Evolutionary conservation across 2,329 filamentous ascomycete species (phyloP).

Genomic region (Cordyceps militaris): DNA sequence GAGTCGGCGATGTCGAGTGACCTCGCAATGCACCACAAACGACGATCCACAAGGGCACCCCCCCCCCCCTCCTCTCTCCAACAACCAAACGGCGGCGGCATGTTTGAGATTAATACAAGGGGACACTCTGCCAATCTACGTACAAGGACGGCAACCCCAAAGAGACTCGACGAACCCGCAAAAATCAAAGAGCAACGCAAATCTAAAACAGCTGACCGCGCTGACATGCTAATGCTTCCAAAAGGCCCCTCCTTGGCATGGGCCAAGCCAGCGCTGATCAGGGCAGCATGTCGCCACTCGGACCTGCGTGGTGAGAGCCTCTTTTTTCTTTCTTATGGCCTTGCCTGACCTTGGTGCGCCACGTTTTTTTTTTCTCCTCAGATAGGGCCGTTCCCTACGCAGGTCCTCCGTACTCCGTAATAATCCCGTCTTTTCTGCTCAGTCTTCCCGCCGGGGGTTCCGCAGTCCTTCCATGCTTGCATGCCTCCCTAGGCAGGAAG

Average conservation of each 20-base stretch:
- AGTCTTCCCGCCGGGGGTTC: background rate
- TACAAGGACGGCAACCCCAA: too few relatives aligned
- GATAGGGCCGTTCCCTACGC: background rate
- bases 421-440: background rate
- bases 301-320: background rate
- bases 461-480: background rate
- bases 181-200: background rate
- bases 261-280: background rate
- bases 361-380: background rate
- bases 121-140: background rate
- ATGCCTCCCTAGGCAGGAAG: too few relatives aligned
- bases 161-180: too few relatives aligned
- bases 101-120: conserved; percentile 11
- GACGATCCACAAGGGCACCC: background rate
- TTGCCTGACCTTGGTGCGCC: background rate
- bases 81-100: background rate
- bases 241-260: background rate
- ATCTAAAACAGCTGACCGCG: background rate
- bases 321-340: background rate
- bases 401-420: too few relatives aligned
- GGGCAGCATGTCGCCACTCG: background rate
- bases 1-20: background rate
- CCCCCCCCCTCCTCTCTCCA: too few relatives aligned
- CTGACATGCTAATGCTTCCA: background rate
- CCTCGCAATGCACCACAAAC: background rate